Evolutionary conservation across 306 rosid genomes (phyloP).

Genomic region (Sechiopsis laciniata): DNA sequence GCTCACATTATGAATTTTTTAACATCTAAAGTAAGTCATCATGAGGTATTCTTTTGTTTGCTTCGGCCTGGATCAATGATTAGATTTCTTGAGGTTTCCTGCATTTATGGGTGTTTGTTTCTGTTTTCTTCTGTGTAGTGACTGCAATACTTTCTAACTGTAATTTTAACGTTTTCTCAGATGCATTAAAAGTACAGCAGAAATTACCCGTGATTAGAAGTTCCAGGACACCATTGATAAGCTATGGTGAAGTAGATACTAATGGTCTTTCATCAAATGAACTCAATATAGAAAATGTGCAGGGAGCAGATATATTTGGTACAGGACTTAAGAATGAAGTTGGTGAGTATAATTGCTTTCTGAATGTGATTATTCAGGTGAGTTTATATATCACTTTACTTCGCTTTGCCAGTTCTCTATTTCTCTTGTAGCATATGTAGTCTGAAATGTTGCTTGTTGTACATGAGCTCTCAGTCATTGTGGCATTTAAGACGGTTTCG

Average conservation of each 20-base stretch:
- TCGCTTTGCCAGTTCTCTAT: conserved; percentile 11
- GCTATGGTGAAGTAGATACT: conserved; percentile 42
- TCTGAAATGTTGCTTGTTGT: conserved; percentile 30
- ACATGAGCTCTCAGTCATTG: conserved; percentile 65
- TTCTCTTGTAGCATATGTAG: conserved; percentile 15
- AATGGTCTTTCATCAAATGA: conserved; percentile 36
- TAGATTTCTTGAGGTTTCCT: conserved; percentile 7
- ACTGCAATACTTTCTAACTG: conserved; percentile 31
- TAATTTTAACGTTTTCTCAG: conserved; percentile 40
- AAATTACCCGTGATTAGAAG: conserved; percentile 42
- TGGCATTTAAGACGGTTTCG: conserved; percentile 84
- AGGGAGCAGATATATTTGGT: conserved; percentile 49
- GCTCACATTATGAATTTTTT: not conserved
- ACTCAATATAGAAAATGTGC: conserved; percentile 28
- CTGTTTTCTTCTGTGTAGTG: conserved; percentile 6
- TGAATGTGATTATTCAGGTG: conserved; percentile 96
- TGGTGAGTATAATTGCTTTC: conserved; percentile 99
- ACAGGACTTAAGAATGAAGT: conserved; percentile 94
- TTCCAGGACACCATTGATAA: conserved; percentile 33
- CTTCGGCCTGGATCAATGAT: not conserved
- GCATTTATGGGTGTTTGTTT: conserved; percentile 15
- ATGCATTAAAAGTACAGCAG: conserved; percentile 58
- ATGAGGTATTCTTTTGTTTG: not conserved
- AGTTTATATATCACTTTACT: conserved; percentile 11
- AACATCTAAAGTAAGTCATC: not conserved